These are phyloP conservation scores for Ogataea kodamae DNA, from an alignment of 805 yeast genomes.

Conservation along the genomic window DNA sequence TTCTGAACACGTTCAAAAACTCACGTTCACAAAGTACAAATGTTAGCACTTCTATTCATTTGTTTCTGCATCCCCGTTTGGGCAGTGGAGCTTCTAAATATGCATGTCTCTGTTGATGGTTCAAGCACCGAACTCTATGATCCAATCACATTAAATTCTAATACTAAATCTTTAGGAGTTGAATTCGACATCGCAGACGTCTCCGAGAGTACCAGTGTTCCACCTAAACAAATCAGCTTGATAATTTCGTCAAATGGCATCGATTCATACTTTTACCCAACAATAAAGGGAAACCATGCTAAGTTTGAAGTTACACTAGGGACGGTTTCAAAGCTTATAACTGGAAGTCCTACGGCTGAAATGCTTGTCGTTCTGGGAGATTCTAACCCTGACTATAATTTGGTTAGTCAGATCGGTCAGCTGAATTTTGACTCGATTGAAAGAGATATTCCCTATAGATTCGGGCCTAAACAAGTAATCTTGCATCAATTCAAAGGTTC, in stretches of 20 bases:
- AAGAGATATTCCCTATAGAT: slow-evolving; percentile 30
- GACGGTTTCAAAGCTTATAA: slow-evolving; percentile 25
- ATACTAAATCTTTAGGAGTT: slow-evolving; percentile 8
- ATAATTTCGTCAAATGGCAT: slow-evolving; percentile 16
- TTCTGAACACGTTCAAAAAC: no score
- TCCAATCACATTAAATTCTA: slow-evolving; percentile 8
- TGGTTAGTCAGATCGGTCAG: slow-evolving; percentile 17
- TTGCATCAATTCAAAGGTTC: slow-evolving; percentile 55
- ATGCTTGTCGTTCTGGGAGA: slow-evolving; percentile 31
- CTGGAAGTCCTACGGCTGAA: slow-evolving; percentile 17
- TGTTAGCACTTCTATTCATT: slow-evolving; percentile 7
- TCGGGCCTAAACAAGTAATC: slow-evolving; percentile 58
- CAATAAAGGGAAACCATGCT: slow-evolving; percentile 13
- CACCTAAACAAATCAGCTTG: slow-evolving; percentile 29
- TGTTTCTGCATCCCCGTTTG: slow-evolving; percentile 4
- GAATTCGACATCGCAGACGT: slow-evolving; percentile 15
- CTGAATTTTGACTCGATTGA: slow-evolving; percentile 20
- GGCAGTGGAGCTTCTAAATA: slow-evolving; percentile 5
- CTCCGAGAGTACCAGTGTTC: background rate
- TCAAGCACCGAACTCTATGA: slow-evolving; percentile 4
- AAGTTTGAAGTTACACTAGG: slow-evolving; percentile 17
- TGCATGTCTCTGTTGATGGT: slow-evolving; percentile 9
- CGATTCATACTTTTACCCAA: slow-evolving; percentile 26
- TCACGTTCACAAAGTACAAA: no score
- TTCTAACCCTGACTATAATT: slow-evolving; percentile 14